phyloP scores from a whole-genome alignment of 306 rosid species.

The Cucurbita pepo region DNA sequence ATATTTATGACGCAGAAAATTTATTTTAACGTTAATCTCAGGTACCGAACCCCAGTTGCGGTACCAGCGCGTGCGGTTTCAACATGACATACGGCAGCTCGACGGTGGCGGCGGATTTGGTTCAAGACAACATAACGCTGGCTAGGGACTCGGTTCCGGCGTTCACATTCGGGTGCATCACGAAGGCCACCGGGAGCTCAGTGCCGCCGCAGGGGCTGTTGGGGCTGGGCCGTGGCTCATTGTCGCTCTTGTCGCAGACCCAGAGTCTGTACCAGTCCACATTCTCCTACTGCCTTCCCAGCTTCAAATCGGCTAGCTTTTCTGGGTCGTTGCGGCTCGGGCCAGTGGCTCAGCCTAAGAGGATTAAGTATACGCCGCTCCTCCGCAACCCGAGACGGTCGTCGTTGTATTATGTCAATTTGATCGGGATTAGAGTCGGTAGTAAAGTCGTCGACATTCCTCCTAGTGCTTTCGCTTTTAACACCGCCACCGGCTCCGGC shows the following conservation, averaged over 20 bases:
- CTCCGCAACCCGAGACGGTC: slow-evolving; percentile 74
- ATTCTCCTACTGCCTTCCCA: slow-evolving; percentile 89
- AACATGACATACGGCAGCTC: slow-evolving; percentile 77
- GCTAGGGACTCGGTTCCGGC: slow-evolving; percentile 47
- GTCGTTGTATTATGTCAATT: slow-evolving; percentile 65
- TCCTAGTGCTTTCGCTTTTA: slow-evolving; percentile 54
- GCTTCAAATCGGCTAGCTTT: slow-evolving; percentile 57
- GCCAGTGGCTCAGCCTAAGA: slow-evolving; percentile 62
- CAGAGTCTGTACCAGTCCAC: slow-evolving; percentile 61
- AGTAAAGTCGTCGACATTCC: slow-evolving; percentile 61
- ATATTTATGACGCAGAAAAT: no score
- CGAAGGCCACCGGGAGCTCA: slow-evolving; percentile 45
- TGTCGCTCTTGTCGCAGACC: slow-evolving; percentile 60
- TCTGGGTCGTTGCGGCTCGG: slow-evolving; percentile 83
- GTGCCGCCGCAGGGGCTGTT: slow-evolving; percentile 67
- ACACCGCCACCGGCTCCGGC: slow-evolving; percentile 73
- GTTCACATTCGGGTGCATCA: slow-evolving; percentile 77
- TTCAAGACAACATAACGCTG: slow-evolving; percentile 55
- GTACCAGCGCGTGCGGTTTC: slow-evolving; percentile 51
- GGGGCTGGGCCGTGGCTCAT: slow-evolving; percentile 90
- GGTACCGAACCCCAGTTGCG: slow-evolving; percentile 80
- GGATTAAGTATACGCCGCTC: slow-evolving; percentile 71
- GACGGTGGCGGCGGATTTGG: slow-evolving; percentile 42
- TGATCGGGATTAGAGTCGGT: slow-evolving; percentile 59
- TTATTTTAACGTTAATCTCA: not conserved